Conservation (phyloP, 306 rosid species). For the Medicago arabica region DNA sequence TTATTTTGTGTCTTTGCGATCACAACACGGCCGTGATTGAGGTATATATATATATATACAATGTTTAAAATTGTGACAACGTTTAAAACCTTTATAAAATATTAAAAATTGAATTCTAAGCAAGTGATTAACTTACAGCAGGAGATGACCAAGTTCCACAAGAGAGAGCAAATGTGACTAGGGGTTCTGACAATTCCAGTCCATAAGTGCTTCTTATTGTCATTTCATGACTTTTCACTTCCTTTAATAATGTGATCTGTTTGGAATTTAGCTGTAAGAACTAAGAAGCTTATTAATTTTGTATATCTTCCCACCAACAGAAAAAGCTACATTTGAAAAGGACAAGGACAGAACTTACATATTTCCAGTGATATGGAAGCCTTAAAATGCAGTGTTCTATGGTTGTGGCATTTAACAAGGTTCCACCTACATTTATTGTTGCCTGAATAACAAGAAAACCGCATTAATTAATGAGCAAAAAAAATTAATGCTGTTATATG, state of each 20-base stretch:
- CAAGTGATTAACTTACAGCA: slow-evolving; percentile 67
- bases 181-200: slow-evolving; percentile 89
- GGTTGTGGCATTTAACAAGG: slow-evolving; percentile 75
- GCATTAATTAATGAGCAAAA: slow-evolving; percentile 35
- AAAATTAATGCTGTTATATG: slow-evolving; percentile 14
- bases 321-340: slow-evolving; percentile 41
- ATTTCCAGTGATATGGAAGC: slow-evolving; percentile 89
- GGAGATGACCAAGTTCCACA: slow-evolving; percentile 99
- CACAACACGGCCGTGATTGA: background rate
- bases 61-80: background rate
- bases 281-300: background rate
- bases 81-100: background rate
- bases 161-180: slow-evolving; percentile 92
- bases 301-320: slow-evolving; percentile 18
- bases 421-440: slow-evolving; percentile 84
- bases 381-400: slow-evolving; percentile 89
- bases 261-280: slow-evolving; percentile 35
- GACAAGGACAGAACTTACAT: slow-evolving; percentile 64
- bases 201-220: slow-evolving; percentile 70
- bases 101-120: background rate
- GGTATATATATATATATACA: background rate
- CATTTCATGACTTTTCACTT: slow-evolving; percentile 70
- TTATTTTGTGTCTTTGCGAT: background rate
- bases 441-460: slow-evolving; percentile 61
- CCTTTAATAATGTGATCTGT: slow-evolving; percentile 66